Conservation (phyloP, 495 filamentous ascomycete species). For the Podospora conica region DNA sequence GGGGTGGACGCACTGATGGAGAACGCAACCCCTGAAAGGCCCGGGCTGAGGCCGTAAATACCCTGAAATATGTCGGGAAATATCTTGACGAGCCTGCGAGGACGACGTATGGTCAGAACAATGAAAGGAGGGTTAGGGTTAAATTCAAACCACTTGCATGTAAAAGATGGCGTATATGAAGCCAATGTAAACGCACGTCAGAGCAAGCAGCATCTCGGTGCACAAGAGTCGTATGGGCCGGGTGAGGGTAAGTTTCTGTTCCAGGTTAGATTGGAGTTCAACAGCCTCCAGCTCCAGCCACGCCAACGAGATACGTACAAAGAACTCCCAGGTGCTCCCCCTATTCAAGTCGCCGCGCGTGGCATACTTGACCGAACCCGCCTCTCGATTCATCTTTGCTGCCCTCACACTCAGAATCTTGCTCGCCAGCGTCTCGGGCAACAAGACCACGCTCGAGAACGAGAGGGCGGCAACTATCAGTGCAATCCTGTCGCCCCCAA, state of each 20-base stretch:
- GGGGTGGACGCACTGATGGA: conserved; percentile 13
- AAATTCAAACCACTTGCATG: conserved; percentile 37
- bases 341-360: conserved; percentile 17
- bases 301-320: conserved; percentile 14
- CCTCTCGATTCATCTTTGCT: conserved; percentile 39
- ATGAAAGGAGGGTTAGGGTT: neutral
- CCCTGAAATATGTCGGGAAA: conserved; percentile 53
- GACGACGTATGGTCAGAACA: too few species aligned
- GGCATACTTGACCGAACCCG: conserved; percentile 8
- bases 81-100: conserved; percentile 43
- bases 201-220: conserved; percentile 56
- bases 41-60: conserved; percentile 35
- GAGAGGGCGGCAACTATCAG: conserved; percentile 41
- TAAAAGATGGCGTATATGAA: conserved; percentile 66
- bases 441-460: conserved; percentile 21
- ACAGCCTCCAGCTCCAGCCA: neutral
- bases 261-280: neutral
- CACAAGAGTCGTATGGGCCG: conserved; percentile 50
- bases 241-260: conserved; percentile 25
- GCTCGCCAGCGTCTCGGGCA: conserved; percentile 48
- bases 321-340: conserved; percentile 14
- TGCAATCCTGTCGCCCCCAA: conserved; percentile 22
- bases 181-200: conserved; percentile 56
- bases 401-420: conserved; percentile 44
- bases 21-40: conserved; percentile 30